phyloP scores from a whole-genome alignment of 345 rosid species.

The Boechera retrofracta region DNA sequence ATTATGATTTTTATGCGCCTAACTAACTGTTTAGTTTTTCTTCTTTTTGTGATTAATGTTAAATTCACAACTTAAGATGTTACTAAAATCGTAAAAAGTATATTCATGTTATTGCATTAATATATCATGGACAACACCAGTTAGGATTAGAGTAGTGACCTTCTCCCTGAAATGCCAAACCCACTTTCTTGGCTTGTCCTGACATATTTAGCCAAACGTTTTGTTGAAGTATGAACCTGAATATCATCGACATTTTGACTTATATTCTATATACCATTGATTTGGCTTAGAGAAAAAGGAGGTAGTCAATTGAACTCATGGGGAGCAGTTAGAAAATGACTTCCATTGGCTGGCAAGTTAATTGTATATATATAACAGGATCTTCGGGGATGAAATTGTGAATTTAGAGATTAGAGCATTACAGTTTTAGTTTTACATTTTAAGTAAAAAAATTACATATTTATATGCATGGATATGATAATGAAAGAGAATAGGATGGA shows the following conservation, averaged over 20 bases:
- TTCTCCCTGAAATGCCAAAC: not conserved
- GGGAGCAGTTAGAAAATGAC: not conserved
- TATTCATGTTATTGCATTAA: not conserved
- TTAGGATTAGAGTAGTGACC: not conserved
- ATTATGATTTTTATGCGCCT: not conserved
- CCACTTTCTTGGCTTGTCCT: conserved; percentile 1
- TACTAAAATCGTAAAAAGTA: not conserved
- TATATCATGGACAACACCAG: not conserved
- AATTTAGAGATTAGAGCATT: not conserved
- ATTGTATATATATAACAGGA: no score
- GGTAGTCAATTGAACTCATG: no score
- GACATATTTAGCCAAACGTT: not conserved
- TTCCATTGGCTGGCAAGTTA: no score
- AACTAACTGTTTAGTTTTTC: not conserved
- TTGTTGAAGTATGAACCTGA: not conserved
- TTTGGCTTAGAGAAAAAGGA: no score
- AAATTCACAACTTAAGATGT: not conserved
- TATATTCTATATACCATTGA: no score
- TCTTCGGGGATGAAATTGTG: not conserved
- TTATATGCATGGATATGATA: not conserved
- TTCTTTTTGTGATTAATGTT: not conserved
- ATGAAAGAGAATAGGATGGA: not conserved
- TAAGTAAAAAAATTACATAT: not conserved
- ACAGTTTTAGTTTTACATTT: not conserved
- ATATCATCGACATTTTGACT: no score